Evolutionary conservation across 73 alveolate genomes (phyloP).

Genomic region (Effrenium voratum): DNA sequence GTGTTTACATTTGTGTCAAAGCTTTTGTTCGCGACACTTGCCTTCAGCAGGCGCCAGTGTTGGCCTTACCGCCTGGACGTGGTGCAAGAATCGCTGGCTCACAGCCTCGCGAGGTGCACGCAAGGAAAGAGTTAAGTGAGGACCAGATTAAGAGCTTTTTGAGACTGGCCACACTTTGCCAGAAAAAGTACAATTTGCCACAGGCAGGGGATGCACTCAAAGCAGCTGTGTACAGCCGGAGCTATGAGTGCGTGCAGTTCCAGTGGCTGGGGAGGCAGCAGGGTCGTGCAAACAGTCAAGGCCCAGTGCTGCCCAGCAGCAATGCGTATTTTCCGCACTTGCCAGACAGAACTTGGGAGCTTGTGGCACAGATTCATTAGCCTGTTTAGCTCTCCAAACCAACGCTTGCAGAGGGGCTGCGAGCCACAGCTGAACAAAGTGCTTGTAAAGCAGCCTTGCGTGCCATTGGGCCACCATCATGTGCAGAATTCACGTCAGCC

Average conservation of each 20-base stretch:
- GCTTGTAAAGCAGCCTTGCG: not conserved
- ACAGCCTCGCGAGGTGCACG: not conserved
- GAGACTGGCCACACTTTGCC: not conserved
- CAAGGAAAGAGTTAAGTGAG: not conserved
- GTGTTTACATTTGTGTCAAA: not conserved
- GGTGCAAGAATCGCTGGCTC: not conserved
- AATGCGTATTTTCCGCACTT: not conserved
- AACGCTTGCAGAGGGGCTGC: not conserved
- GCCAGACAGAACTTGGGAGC: slow-evolving; percentile 1
- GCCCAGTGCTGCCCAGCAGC: not conserved
- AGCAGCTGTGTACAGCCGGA: not conserved
- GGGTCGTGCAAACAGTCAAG: not conserved
- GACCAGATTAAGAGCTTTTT: not conserved
- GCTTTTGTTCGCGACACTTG: not conserved
- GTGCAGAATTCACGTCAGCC: not conserved
- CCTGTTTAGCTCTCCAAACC: not conserved
- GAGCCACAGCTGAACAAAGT: not conserved
- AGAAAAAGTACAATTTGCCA: not conserved
- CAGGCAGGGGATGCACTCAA: not conserved
- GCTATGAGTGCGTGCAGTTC: not conserved
- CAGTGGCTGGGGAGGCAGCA: not conserved
- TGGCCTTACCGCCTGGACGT: not conserved
- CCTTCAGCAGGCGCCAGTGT: not conserved
- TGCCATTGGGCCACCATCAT: not conserved
- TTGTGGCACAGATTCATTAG: not conserved